Evolutionary conservation across 495 filamentous ascomycete genomes (phyloP).

Genomic region (Xylona heveae): DNA sequence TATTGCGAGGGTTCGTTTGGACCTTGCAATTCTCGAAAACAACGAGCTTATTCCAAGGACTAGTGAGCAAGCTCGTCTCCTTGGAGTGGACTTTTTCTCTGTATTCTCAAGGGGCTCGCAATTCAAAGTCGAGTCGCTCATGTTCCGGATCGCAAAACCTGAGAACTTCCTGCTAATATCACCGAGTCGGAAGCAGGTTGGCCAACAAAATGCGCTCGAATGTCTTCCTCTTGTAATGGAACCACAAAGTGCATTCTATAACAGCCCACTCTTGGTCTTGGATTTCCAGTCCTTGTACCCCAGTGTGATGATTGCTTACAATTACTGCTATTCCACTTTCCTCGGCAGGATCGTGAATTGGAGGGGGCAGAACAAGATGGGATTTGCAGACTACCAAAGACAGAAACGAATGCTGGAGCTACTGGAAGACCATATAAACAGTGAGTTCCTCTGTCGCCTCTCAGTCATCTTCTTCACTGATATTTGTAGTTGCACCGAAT

Average conservation of each 20-base stretch:
- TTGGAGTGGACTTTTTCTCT: constrained; percentile 91
- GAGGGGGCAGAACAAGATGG: constrained; percentile 88
- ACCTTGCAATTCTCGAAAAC: constrained; percentile 76
- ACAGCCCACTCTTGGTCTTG: constrained; percentile 67
- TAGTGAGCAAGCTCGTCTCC: constrained; percentile 81
- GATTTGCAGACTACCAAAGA: constrained; percentile 66
- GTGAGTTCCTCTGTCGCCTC: background rate
- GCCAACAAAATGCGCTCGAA: constrained; percentile 83
- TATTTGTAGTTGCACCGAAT: constrained; percentile 53
- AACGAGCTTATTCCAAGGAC: constrained; percentile 79
- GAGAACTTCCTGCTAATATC: constrained; percentile 86
- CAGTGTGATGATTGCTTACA: constrained; percentile 97
- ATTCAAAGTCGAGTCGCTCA: constrained; percentile 94
- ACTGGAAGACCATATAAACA: constrained; percentile 66
- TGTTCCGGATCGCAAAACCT: constrained; percentile 96
- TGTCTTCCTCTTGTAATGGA: constrained; percentile 96
- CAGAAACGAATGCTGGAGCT: constrained; percentile 54
- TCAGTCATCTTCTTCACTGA: constrained; percentile 1
- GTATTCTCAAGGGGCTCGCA: constrained; percentile 88
- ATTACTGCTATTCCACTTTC: constrained; percentile 97
- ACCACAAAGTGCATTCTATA: constrained; percentile 87
- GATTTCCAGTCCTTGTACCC: constrained; percentile 96
- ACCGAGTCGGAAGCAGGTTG: constrained; percentile 78
- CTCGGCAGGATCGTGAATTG: constrained; percentile 67
- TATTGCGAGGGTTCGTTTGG: constrained; percentile 49